phyloP scores from a whole-genome alignment of 257 asterid species.

The Solanum tacnaense region DNA sequence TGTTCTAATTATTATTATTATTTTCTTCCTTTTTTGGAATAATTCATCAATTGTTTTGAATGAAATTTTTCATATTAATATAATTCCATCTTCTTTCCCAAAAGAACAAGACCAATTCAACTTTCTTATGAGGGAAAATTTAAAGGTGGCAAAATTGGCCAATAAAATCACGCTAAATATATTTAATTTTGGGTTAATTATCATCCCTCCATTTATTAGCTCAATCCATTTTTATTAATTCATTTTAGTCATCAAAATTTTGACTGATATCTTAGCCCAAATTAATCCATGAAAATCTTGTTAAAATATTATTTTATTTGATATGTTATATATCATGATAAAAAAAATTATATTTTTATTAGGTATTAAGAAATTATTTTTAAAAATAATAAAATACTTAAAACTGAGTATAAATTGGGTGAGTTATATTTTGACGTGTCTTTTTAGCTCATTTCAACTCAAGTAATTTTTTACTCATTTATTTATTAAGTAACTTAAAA shows the following conservation, averaged over 20 bases:
- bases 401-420: background rate
- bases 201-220: background rate
- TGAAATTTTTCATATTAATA: background rate
- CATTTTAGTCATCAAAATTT: background rate
- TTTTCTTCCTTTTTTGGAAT: background rate
- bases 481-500: background rate
- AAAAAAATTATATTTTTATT: background rate
- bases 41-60: background rate
- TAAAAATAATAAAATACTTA: background rate
- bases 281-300: background rate
- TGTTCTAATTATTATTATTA: background rate
- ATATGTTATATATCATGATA: background rate
- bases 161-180: no score
- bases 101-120: background rate
- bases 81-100: no score
- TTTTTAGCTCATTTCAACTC: background rate
- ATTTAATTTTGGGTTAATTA: no score
- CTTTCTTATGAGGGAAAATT: background rate
- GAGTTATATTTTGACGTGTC: background rate
- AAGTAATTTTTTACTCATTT: accelerated
- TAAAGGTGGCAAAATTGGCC: no score
- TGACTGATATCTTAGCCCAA: background rate
- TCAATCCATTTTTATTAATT: no score
- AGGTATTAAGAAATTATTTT: background rate
- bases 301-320: background rate